These are phyloP conservation scores for Schizopora paradoxa DNA, from an alignment of 1,284 basidiomycete genomes.

Conservation along the genomic window DNA sequence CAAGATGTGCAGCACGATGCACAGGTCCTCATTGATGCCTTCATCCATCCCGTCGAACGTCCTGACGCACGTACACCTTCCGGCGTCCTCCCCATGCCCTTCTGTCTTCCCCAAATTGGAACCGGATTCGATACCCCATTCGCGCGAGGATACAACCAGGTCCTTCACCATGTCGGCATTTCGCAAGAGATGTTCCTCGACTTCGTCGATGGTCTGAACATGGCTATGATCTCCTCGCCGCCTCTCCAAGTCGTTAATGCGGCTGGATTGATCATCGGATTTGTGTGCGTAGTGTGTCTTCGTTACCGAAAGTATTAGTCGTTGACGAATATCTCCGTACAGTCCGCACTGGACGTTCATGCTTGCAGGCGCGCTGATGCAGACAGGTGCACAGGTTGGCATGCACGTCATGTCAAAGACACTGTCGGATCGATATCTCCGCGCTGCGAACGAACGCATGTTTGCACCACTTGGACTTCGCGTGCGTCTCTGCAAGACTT, in stretches of 20 bases:
- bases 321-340: conserved; percentile 3
- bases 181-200: not conserved
- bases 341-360: conserved; percentile 16
- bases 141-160: conserved; percentile 6
- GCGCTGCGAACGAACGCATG: conserved; percentile 17
- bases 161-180: not conserved
- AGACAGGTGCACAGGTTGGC: conserved; percentile 15
- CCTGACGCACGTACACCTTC: no score
- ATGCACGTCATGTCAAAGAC: conserved; percentile 19
- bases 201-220: conserved; percentile 15
- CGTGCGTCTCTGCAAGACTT: conserved; percentile 19
- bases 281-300: conserved; percentile 15
- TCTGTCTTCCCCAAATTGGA: conserved; percentile 4
- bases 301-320: not conserved
- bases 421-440: conserved; percentile 20
- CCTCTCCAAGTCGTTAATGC: conserved; percentile 19
- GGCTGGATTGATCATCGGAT: conserved; percentile 18
- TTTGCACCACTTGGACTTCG: conserved; percentile 21
- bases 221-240: conserved; percentile 18
- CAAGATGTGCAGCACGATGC: no score
- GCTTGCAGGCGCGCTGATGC: conserved; percentile 16
- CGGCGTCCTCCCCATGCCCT: conserved; percentile 1
- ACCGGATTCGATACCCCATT: conserved; percentile 1
- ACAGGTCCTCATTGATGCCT: no score
- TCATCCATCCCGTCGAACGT: no score